These are phyloP conservation scores for Coemansia sp. DNA, from an alignment of 192 early-diverging fungal species.

Conservation along the genomic window DNA sequence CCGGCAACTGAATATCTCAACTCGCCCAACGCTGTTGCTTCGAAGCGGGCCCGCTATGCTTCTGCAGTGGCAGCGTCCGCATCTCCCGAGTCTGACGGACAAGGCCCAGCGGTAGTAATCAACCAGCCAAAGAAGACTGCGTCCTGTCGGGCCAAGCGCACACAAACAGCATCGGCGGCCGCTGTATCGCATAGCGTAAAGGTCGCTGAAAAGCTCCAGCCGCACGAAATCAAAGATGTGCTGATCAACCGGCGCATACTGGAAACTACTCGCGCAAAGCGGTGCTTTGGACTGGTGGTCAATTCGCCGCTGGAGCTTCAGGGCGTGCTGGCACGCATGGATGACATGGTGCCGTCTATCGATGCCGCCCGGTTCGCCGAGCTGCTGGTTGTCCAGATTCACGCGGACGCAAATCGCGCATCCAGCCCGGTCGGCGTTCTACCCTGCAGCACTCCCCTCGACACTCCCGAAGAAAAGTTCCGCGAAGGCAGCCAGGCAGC, in stretches of 20 bases:
- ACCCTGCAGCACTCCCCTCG: slow-evolving; percentile 5
- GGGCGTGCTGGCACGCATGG: slow-evolving; percentile 7
- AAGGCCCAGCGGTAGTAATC: neutral
- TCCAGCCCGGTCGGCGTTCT: neutral
- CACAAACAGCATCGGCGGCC: neutral
- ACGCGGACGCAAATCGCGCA: slow-evolving; percentile 6
- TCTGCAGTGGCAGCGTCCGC: neutral
- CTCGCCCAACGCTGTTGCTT: neutral
- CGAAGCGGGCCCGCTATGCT: slow-evolving; percentile 4
- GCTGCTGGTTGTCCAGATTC: slow-evolving; percentile 14
- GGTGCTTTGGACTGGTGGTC: neutral
- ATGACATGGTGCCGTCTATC: slow-evolving; percentile 8
- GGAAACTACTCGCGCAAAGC: slow-evolving; percentile 10
- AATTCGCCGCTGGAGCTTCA: slow-evolving; percentile 15
- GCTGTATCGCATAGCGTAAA: neutral
- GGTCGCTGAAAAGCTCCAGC: neutral
- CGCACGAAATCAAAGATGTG: slow-evolving; percentile 3
- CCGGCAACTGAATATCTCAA: neutral
- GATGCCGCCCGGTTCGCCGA: slow-evolving; percentile 14
- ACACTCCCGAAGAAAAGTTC: neutral
- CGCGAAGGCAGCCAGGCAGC: slow-evolving; percentile 6
- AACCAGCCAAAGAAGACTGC: neutral
- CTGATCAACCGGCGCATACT: slow-evolving; percentile 15
- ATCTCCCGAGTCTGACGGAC: slow-evolving; percentile 1
- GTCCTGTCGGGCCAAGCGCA: neutral